Conservation (phyloP, 371 early-diverging fungal species). For the Saksenaea oblongispora region DNA sequence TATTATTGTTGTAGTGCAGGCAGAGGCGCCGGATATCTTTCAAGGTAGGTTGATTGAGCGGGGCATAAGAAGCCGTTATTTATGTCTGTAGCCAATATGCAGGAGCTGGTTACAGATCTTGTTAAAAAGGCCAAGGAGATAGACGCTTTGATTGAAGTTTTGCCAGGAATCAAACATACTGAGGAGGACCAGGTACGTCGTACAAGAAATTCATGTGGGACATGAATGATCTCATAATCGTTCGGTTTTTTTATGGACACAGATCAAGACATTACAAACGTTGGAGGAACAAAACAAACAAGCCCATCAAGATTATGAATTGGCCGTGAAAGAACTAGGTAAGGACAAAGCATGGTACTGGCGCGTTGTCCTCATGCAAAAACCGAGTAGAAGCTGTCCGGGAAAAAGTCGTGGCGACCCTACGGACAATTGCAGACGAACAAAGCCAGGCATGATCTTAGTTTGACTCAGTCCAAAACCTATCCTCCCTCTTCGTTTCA, state of each 20-base stretch:
- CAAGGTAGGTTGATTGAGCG: constrained; percentile 24
- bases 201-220: not conserved
- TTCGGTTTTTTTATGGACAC: not conserved
- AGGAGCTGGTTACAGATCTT: constrained; percentile 66
- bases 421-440: constrained; percentile 46
- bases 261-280: constrained; percentile 25
- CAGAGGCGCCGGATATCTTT: constrained; percentile 48
- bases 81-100: constrained; percentile 50
- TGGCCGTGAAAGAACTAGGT: constrained; percentile 52
- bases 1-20: constrained; percentile 31
- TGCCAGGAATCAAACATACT: constrained; percentile 66
- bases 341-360: constrained; percentile 1
- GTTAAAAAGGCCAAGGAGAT: constrained; percentile 73
- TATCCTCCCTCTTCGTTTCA: not conserved
- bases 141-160: constrained; percentile 65
- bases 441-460: constrained; percentile 17
- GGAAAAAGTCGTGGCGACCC: constrained; percentile 33
- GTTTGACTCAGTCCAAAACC: not conserved
- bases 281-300: constrained; percentile 45
- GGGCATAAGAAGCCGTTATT: not conserved
- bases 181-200: constrained; percentile 65
- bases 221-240: constrained; percentile 24
- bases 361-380: not conserved
- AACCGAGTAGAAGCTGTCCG: constrained; percentile 29
- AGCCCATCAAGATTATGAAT: constrained; percentile 54